phyloP scores from a whole-genome alignment of 139 green algal genomes.

The Chlamydomonas schloesseri region DNA sequence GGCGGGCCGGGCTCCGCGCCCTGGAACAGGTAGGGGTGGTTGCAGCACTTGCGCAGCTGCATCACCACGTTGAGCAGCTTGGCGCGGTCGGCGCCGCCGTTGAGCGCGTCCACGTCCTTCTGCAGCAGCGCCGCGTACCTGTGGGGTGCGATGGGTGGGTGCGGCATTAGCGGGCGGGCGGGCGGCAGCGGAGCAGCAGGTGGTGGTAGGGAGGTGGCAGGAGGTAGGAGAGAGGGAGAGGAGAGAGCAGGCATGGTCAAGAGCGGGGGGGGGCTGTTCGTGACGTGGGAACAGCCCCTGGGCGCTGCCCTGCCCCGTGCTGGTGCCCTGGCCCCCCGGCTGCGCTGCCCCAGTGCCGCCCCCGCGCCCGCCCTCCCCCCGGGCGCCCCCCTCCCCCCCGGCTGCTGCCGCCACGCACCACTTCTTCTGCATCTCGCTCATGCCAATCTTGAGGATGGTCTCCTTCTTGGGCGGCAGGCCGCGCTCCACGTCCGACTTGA shows the following conservation, averaged over 20 bases:
- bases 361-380: too few species aligned
- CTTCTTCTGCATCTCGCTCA: constrained; percentile 96
- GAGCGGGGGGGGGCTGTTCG: too few species aligned
- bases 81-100: constrained; percentile 86
- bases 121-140: constrained; percentile 93
- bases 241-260: too few species aligned
- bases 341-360: too few species aligned
- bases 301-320: too few species aligned
- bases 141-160: too few species aligned
- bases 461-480: constrained; percentile 98
- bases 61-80: constrained; percentile 99
- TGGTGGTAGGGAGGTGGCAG: background rate
- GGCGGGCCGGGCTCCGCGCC: constrained; percentile 94
- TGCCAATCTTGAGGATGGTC: constrained; percentile 98
- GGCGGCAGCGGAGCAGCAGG: background rate
- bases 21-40: constrained; percentile 96
- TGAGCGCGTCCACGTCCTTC: constrained; percentile 93
- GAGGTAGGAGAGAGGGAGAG: background rate
- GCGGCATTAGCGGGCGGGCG: background rate
- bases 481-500: constrained; percentile 98
- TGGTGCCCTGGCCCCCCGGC: too few species aligned
- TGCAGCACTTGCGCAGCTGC: constrained; percentile 99
- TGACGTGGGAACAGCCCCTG: too few species aligned
- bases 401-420: constrained; percentile 57
- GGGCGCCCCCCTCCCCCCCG: background rate